Conservation (phyloP, 352 stramenopile species). For the Thraustochytrium striatum region DNA sequence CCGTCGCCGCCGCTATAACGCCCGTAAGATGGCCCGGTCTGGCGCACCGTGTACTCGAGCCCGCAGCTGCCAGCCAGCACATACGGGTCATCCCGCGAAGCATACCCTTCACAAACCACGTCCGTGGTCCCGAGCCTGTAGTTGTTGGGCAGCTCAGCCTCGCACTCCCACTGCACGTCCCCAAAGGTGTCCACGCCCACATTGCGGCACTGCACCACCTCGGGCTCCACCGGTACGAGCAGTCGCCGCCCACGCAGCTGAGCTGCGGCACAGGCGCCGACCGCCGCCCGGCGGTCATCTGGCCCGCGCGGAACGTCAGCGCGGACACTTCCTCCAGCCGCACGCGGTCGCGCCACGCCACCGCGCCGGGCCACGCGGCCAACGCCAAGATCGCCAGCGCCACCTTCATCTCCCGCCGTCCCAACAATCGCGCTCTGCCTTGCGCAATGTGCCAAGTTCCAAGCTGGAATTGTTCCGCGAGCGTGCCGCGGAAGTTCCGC, state of each 20-base stretch:
- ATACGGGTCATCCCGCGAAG: slow-evolving; percentile 13
- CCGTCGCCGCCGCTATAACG: background rate
- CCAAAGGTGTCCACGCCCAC: slow-evolving; percentile 27
- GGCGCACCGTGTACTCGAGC: slow-evolving; percentile 27
- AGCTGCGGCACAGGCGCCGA: slow-evolving; percentile 36
- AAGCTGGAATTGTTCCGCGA: too few species aligned
- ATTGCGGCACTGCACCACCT: slow-evolving; percentile 39
- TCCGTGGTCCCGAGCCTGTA: slow-evolving; percentile 18
- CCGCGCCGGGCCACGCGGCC: background rate
- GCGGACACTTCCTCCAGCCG: background rate
- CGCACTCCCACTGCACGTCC: slow-evolving; percentile 40
- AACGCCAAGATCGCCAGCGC: background rate
- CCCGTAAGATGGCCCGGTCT: background rate
- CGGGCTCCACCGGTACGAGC: slow-evolving; percentile 13
- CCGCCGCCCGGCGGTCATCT: slow-evolving; percentile 30
- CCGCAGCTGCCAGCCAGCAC: slow-evolving; percentile 29
- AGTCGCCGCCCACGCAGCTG: slow-evolving; percentile 31
- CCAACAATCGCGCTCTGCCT: too few species aligned
- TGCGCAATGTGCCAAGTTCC: too few species aligned
- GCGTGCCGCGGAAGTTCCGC: too few species aligned
- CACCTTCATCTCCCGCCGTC: background rate
- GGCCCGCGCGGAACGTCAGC: slow-evolving; percentile 21
- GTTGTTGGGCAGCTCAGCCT: slow-evolving; percentile 2
- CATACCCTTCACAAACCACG: slow-evolving; percentile 34
- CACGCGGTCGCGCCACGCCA: background rate